A percentile compares a stretch with the other conserved stretches of the same genome.
Conservation (phyloP, 2,329 filamentous ascomycete genomes). For the Verticillium tricorpus region DNA sequence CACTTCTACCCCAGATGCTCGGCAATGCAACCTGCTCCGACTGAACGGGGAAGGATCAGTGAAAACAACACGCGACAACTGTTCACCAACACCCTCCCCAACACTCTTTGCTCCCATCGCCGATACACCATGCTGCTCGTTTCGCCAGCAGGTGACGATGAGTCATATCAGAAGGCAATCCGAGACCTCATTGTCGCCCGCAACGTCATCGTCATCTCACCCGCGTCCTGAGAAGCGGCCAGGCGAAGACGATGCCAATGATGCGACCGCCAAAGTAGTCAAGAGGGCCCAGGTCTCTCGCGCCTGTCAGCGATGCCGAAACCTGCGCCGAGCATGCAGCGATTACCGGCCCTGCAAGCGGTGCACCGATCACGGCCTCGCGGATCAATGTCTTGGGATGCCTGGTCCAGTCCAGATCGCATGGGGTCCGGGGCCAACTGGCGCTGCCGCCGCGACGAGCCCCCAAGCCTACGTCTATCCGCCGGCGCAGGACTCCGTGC, state of each 20-base stretch:
- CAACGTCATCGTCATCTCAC: background rate
- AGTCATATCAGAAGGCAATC: background rate
- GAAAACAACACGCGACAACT: background rate
- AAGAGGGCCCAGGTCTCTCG: conserved; percentile 38
- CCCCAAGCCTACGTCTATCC: conserved; percentile 17
- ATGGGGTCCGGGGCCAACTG: conserved; percentile 13
- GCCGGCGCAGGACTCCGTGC: conserved; percentile 16
- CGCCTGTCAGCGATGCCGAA: conserved; percentile 38
- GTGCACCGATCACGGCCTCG: conserved; percentile 36
- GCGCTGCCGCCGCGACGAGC: background rate
- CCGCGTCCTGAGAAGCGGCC: background rate
- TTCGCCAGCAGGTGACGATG: background rate
- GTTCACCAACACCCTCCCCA: background rate
- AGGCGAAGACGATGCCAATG: background rate
- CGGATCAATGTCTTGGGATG: conserved; percentile 27
- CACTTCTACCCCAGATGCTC: background rate
- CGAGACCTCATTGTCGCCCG: background rate
- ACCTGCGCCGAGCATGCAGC: conserved; percentile 37
- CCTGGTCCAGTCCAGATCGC: conserved; percentile 11
- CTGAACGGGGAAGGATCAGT: background rate
- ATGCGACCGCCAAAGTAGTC: conserved; percentile 5
- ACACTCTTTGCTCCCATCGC: background rate
- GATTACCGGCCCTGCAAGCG: conserved; percentile 38
- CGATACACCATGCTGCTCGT: background rate
- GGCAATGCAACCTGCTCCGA: background rate